Evolutionary conservation across 371 early-diverging fungal species (phyloP).

Genomic region (Lichtheimia hyalospora): DNA sequence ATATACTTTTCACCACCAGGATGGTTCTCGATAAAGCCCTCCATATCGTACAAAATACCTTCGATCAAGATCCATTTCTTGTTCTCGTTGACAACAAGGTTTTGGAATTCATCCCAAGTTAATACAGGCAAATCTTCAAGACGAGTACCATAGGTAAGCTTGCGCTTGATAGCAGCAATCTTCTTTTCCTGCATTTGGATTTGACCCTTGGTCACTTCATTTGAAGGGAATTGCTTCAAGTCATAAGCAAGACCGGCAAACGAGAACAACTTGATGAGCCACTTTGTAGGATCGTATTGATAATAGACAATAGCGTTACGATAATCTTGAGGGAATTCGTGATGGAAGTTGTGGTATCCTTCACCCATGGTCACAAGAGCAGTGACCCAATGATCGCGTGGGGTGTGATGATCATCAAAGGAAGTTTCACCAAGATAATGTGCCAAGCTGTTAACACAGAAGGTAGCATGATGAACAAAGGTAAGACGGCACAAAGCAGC

Average conservation of each 20-base stretch:
- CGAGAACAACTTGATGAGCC: constrained; percentile 75
- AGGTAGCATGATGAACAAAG: constrained; percentile 91
- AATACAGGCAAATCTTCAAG: constrained; percentile 71
- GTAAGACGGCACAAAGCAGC: constrained; percentile 80
- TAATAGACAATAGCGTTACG: constrained; percentile 88
- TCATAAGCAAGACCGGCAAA: constrained; percentile 82
- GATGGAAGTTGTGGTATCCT: constrained; percentile 92
- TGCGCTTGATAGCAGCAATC: constrained; percentile 57
- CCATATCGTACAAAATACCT: constrained; percentile 88
- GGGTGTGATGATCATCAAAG: constrained; percentile 80
- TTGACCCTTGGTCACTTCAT: constrained; percentile 87
- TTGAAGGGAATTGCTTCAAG: constrained; percentile 86
- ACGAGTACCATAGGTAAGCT: constrained; percentile 75
- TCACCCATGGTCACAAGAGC: constrained; percentile 83
- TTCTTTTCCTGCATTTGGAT: constrained; percentile 85
- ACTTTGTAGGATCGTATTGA: constrained; percentile 97
- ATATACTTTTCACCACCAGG: constrained; percentile 88
- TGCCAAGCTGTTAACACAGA: constrained; percentile 92
- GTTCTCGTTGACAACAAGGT: constrained; percentile 54
- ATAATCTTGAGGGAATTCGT: constrained; percentile 96
- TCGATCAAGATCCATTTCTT: constrained; percentile 87
- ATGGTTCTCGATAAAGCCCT: constrained; percentile 85
- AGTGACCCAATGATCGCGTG: constrained; percentile 80
- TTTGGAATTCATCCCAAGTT: constrained; percentile 77
- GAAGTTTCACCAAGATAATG: constrained; percentile 82